Conservation (phyloP, 225 moss, liverwort and hornwort species). For the Bryum argenteum region DNA sequence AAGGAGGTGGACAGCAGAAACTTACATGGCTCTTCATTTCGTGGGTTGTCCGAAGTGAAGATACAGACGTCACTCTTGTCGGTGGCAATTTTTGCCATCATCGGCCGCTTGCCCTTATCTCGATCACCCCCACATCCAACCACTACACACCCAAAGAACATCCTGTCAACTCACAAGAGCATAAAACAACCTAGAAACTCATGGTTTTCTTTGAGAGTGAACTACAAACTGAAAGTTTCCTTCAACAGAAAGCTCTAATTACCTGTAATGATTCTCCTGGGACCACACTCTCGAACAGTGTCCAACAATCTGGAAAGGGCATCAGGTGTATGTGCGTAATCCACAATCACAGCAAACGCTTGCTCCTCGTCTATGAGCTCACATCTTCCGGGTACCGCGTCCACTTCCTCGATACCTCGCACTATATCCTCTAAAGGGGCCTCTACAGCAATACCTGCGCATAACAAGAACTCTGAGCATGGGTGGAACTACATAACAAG, state of each 20-base stretch:
- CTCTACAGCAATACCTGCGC: constrained; percentile 78
- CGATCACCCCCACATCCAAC: constrained; percentile 96
- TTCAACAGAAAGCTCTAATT: constrained; percentile 1
- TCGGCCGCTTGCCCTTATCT: constrained; percentile 93
- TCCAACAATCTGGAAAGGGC: constrained; percentile 90
- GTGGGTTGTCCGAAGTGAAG: constrained; percentile 93
- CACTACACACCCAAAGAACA: constrained; percentile 53
- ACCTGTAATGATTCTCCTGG: constrained; percentile 93
- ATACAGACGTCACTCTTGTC: constrained; percentile 96
- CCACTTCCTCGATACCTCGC: constrained; percentile 96
- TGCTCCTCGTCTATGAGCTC: constrained; percentile 98
- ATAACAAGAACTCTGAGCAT: not conserved
- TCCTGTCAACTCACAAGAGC: not conserved
- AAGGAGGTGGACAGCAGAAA: not conserved
- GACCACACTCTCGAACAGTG: constrained; percentile 95
- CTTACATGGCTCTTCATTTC: constrained; percentile 90
- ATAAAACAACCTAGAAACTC: not conserved
- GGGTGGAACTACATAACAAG: constrained; percentile 9
- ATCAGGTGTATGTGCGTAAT: constrained; percentile 94
- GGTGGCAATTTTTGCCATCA: constrained; percentile 97
- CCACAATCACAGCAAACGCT: constrained; percentile 96
- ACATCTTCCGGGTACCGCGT: constrained; percentile 93
- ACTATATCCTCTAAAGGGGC: constrained; percentile 88
- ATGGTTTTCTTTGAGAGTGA: too few species aligned
- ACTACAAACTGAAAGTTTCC: too few species aligned